Evolutionary conservation across 805 yeast species (phyloP).

Genomic region (Schwanniomyces yamadae): DNA sequence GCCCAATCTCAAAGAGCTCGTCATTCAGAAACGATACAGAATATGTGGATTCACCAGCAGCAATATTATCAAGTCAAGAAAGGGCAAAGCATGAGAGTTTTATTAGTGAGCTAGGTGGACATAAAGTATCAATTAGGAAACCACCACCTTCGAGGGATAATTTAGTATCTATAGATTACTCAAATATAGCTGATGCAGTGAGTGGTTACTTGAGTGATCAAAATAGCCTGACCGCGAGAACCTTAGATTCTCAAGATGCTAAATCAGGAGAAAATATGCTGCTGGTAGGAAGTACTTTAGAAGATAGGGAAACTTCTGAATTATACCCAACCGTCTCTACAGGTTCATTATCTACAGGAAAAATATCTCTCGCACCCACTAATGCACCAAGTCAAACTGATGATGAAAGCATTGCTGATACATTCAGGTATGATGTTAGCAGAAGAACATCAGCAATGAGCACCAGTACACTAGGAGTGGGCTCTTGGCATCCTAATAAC

Average conservation of each 20-base stretch:
- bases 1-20: not conserved
- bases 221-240: slow-evolving; percentile 5
- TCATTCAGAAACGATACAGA: not conserved
- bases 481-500: slow-evolving; percentile 59
- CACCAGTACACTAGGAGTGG: slow-evolving; percentile 49
- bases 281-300: slow-evolving; percentile 1
- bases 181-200: slow-evolving; percentile 32
- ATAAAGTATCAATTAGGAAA: slow-evolving; percentile 34
- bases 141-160: slow-evolving; percentile 28
- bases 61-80: slow-evolving; percentile 19
- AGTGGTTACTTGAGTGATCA: slow-evolving; percentile 26
- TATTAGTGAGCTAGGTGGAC: slow-evolving; percentile 22
- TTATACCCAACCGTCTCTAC: slow-evolving; percentile 14
- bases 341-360: slow-evolving; percentile 32
- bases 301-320: not conserved
- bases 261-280: not conserved
- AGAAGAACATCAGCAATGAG: slow-evolving; percentile 37
- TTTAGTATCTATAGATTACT: slow-evolving; percentile 27
- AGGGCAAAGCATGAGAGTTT: slow-evolving; percentile 23
- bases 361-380: slow-evolving; percentile 18
- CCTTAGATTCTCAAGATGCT: slow-evolving; percentile 1
- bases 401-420: slow-evolving; percentile 2
- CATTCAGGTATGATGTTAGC: slow-evolving; percentile 12
- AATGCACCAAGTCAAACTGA: slow-evolving; percentile 4
- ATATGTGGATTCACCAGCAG: slow-evolving; percentile 22